Evolutionary conservation across 2,329 filamentous ascomycete genomes (phyloP), one percentile per base, ranked within the genome.

Genomic region (Pseudogymnoascus verrucosus): DNA sequence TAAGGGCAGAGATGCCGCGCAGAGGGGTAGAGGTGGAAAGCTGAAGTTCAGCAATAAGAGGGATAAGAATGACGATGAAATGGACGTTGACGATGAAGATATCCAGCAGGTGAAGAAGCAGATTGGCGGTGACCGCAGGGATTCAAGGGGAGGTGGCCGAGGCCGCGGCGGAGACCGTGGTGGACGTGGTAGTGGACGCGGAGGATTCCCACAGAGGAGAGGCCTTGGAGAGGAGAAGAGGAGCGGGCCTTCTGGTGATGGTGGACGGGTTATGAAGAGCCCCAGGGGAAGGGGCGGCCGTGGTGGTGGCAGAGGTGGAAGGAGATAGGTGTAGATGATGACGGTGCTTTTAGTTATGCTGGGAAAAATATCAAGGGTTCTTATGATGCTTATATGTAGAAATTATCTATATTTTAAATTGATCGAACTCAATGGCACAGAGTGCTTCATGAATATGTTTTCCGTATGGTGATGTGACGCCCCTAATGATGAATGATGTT

Each of bases 41-140:
- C 78, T 90, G 69, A 90, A 89, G 78, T 89, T 89, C 77, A 86
- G 84, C 39, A 90, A 89, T 75, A 83, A 81, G 72, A 79, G 78
- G 63, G 80, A 81, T 14, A 80, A 82, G 61, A 82, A 83, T 75
- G 80, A 81, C 28, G 80, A 81, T 28, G 79, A 79, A 39, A 78
- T 78, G 74, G 77, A 79, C 60, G 71, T 80, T 66, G 79, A 81
- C 68, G 74, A 78, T 69, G 79, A 69, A 67, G 79, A 73, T 73
- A 79, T 80, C 4, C 78, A 79, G 40, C 77, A 76, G 36, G 77
- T 86, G 68, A 84, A 83, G 76, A 80, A 78, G 66, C 78, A 78
- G 63, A 73, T 74, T 65, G 67, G 67, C 16, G 72, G 73, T 3
- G 67, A 67, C 28, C 64, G 64, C n/a, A 47, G 72, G 47, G 74